A percentile compares a stretch with the other conserved stretches of the same genome.
Conservation (phyloP, 345 rosid species). For the Iberis pinnata region DNA sequence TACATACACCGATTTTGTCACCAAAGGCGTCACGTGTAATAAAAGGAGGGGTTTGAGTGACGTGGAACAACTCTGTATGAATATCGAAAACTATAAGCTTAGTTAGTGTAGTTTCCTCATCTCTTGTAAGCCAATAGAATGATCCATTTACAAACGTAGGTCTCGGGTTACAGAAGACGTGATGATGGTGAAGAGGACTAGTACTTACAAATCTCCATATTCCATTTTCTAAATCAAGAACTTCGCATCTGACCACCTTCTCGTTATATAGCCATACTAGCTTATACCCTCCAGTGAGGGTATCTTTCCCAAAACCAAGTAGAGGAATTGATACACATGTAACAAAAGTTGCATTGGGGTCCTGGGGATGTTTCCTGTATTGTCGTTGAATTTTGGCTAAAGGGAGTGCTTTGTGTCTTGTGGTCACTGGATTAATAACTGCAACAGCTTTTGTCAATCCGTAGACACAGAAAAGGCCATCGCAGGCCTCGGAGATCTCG, state of each 20-base stretch:
- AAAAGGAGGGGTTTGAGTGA: background rate
- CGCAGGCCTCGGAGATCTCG: background rate
- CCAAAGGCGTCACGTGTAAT: background rate
- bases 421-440: no score
- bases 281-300: background rate
- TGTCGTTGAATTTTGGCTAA: background rate
- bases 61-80: constrained; percentile 7
- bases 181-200: constrained; percentile 4
- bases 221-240: background rate
- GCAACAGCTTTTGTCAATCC: no score
- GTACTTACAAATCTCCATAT: constrained; percentile 12
- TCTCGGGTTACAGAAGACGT: background rate
- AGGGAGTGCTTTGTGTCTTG: no score
- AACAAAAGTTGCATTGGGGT: no score
- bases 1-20: background rate
- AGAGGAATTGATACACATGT: no score
- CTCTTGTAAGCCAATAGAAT: constrained; percentile 12
- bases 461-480: constrained; percentile 9
- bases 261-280: constrained; percentile 7
- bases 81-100: constrained; percentile 15
- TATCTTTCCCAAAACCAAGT: constrained; percentile 9
- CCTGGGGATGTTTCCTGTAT: no score
- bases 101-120: background rate
- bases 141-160: constrained; percentile 19
- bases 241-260: background rate